Evolutionary conservation across 2,329 filamentous ascomycete genomes (phyloP), one percentile per base, ranked within the genome.

Genomic region (Ascochyta viciae-villosae): DNA sequence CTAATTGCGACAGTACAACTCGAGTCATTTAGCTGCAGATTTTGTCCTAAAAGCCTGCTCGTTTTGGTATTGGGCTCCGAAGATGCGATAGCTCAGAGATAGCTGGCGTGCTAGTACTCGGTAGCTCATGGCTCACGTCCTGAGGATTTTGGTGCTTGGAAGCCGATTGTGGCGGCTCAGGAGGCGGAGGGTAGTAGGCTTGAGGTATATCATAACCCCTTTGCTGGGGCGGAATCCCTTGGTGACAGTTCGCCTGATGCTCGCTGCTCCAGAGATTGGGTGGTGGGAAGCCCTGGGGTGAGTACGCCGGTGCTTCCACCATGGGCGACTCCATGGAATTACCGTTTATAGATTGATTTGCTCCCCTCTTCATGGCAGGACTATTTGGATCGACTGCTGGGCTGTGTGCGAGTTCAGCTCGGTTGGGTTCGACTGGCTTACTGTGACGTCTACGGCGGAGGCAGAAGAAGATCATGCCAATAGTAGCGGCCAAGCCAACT

Each of bases 391-490:
- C 38, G 4, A 46, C 16, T 13, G 41, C 37, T 13, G 46, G 22
- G 16, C 26, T 50, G 9, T 37, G 16, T 45, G 35, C 35, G 3
- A 51, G 42, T 29, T 39, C 27, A 26, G 41, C 47, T 19, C 37
- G 47, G 37, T 16, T 45, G 24, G 47, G 31, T n/a, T 33, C 41
- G 15, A 16, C 8, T 31, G 39, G 47, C n/a, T 38, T 23, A 16
- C 48, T 66, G 16, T 60, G 58, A 39, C 67, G 68, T 35, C 58
- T 45, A 6, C 41, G 45, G 16, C 64, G 63, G 6, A 71, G 58
- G 33, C 68, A 72, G 48, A 63, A 58, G 27, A 66, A 56, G 3
- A 65, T 51, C 2, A 73, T 24, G 19, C 37, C 46, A 23, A 66
- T 50, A 12, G 68, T 38, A n/a, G 63, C 40, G 16, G 57, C 38